Base-by-base conservation (phyloP, 2,329 filamentous ascomycete genomes). In the Trichothecium roseum region DNA sequence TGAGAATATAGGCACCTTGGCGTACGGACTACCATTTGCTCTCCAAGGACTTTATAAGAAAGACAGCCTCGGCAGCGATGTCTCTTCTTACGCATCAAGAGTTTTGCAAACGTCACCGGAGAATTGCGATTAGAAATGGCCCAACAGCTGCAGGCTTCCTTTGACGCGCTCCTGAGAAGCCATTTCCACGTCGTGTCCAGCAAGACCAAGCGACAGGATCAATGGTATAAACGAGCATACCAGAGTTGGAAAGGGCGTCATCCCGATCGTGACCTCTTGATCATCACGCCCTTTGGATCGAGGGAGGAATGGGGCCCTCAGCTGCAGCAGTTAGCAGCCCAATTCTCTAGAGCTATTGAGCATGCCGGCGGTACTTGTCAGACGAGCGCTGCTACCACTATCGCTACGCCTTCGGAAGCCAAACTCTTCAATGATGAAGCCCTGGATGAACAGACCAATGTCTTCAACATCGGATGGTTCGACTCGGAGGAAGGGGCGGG, bases 181-280 rank as follows among this genome's bases (percentile, higher is more conserved):
- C 14, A 17, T 17, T 39, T 39, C 18, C 34, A 39, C 22, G 10
- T 39, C 24, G 33, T 28, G n/a, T 17, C 29, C 10, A 28, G 24
- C 3, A 4, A 4, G 13, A 39, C 24, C 2, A n/a, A 28, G 3
- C 9, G 34, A 15, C 34, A 28, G 6, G 37, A 39, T 14, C 34
- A 39, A 26, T 39, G 30, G 29, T 39, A 28, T 33, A 39, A 39
- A 20, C 18, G 34, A 18, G 12, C 8, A 9, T 26, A 29, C 30
- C 24, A 36, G 8, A 10, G 5, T 13, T 39, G 37, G 37, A 14
- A 18, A 17, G 10, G 17, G 13, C 10, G 7, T 4, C 27, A 30
- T 20, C 12, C n/a, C 2, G 15, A 29, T 24, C 20, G 20, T 8
- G 9, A 29, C 13, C 33, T 36, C 2, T 18, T 39, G 4, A 15